Percentiles rank a stretch among this genome's conserved stretches.
Conservation (phyloP, 208 protist species). For the Acanthamoeba castellanii region DNA sequence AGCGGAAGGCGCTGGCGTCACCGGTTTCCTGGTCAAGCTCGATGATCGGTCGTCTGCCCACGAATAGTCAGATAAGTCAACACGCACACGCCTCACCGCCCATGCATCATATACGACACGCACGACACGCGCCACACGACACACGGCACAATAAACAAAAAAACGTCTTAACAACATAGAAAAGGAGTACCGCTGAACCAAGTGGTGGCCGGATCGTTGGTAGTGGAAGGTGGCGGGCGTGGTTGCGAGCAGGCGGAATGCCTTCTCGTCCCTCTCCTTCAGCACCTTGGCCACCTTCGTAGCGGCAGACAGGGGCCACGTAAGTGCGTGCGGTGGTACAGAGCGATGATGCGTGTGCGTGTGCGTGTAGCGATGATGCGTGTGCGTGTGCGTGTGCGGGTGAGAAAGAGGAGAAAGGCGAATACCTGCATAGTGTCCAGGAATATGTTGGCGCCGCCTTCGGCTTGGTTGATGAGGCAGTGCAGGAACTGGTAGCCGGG, state of each 20-base stretch:
- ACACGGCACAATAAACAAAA: neutral
- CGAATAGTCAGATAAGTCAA: neutral
- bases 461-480: conserved; percentile 68
- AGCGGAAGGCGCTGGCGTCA: conserved; percentile 10
- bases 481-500: conserved; percentile 76
- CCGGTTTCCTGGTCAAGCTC: conserved; percentile 46
- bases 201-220: conserved; percentile 1
- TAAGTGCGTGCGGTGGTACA: neutral
- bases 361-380: no score
- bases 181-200: neutral
- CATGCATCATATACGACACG: neutral
- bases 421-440: conserved; percentile 51
- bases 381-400: neutral
- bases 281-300: conserved; percentile 41
- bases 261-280: neutral
- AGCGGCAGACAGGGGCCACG: neutral
- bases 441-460: conserved; percentile 73
- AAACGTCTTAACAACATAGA: neutral
- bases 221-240: conserved; percentile 64
- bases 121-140: neutral
- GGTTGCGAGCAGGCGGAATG: neutral
- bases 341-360: no score
- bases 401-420: neutral
- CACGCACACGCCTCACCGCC: neutral
- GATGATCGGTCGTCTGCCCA: conserved; percentile 37